Evolutionary conservation across 495 filamentous ascomycete species (phyloP).

Genomic region (Neurospora sp.): DNA sequence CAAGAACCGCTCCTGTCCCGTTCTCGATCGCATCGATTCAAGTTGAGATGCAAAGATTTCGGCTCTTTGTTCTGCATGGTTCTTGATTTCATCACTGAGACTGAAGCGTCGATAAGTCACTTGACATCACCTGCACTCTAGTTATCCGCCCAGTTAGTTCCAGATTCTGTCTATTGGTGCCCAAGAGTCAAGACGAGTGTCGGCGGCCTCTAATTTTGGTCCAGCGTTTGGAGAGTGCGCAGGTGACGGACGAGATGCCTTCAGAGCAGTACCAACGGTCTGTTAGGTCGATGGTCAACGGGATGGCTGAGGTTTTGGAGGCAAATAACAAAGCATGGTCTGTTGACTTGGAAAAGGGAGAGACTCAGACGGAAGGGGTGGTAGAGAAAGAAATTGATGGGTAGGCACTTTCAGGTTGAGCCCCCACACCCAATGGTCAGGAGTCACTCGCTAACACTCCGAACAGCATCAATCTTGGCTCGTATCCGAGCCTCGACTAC

Average conservation of each 20-base stretch:
- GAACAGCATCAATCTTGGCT: not conserved
- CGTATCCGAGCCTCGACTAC: not conserved
- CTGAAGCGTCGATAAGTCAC: not conserved
- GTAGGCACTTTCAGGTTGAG: not conserved
- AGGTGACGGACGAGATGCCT: not conserved
- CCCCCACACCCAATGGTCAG: not conserved
- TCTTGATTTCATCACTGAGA: not conserved
- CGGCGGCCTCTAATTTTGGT: not conserved
- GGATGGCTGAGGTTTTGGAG: not conserved
- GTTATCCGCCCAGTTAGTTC: not conserved
- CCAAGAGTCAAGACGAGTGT: not conserved
- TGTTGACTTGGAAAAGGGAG: not conserved
- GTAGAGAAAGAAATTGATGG: not conserved
- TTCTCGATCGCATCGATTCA: not conserved
- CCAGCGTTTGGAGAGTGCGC: not conserved
- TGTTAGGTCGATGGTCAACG: not conserved
- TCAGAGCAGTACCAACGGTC: not conserved
- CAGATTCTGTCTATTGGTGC: not conserved
- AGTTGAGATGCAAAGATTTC: not conserved
- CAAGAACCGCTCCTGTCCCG: not conserved
- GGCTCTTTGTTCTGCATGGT: not conserved
- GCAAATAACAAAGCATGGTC: not conserved
- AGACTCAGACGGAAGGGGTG: not conserved
- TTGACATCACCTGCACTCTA: not conserved
- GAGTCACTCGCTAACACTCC: not conserved